Base-by-base conservation (phyloP, 2,329 filamentous ascomycete genomes). In the Stachybotrys elegans region DNA sequence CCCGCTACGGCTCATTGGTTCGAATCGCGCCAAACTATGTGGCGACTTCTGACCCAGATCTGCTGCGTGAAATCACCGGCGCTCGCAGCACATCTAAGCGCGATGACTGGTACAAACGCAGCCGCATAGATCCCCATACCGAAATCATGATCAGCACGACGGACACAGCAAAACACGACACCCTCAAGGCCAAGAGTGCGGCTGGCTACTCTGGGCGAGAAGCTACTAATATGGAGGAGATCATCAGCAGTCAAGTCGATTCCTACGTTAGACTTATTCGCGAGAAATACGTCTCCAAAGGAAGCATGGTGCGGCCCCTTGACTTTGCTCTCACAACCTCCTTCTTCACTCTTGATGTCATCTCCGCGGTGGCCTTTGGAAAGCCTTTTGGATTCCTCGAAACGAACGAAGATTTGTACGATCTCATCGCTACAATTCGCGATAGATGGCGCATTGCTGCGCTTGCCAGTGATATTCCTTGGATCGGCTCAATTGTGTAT, bases 261-360 rank as follows among this genome's bases (percentile, higher is more conserved):
- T 6, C n/a, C 16, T 6, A 17, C 13, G 20, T 37, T 12, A 17
- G 19, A 13, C n/a, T 37, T 5, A 37, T 37, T 6, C 34, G 34
- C 4, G 19, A 37, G 13, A 37, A 21, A 37, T 37, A 37, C 19
- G n/a, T 37, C n/a, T 37, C 34, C 6, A 12, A 17, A 13, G 34
- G 34, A 14, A 21, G n/a, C 19, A 21, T 5, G 4, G n/a, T 21
- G 13, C 34, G 34, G n/a, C 34, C 19, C 13, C 19, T 37, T 6
- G 19, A 37, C 34, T 37, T 37, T 6, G n/a, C 34, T 6, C 16
- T 17, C 13, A 19, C 20, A 4, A 20, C 20, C n/a, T 17, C n/a
- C 6, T 37, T 17, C 59, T 71, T 78, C 32, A 76, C 74, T 0
- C 55, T 79, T 0, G 77, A 80, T 46, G 70, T 78, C 21, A 75